phyloP scores from a whole-genome alignment of 2,329 filamentous ascomycete species.

The Neofusicoccum kwambonambiense region DNA sequence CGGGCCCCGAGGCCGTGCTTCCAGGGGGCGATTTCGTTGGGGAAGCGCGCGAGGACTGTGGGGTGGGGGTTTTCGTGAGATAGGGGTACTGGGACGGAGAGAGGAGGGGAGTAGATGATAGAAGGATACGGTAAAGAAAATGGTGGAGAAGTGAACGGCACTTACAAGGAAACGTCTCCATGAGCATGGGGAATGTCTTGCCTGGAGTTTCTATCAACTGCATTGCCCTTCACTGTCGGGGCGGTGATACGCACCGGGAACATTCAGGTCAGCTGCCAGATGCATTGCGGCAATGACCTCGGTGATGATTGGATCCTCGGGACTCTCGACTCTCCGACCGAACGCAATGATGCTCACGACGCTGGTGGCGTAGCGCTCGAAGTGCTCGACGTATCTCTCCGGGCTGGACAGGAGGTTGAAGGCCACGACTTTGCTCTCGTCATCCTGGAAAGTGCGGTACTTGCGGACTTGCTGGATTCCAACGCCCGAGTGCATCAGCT shows the following conservation, averaged over 20 bases:
- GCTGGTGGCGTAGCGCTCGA: conserved; percentile 55
- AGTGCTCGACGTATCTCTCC: conserved; percentile 51
- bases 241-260: conserved; percentile 25
- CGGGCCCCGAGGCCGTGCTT: conserved; percentile 33
- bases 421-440: conserved; percentile 58
- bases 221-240: conserved; percentile 29
- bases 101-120: conserved; percentile 24
- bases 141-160: conserved; percentile 33
- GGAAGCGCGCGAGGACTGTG: conserved; percentile 29
- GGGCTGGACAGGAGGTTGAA: conserved; percentile 48
- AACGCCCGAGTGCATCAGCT: conserved; percentile 36
- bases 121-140: conserved; percentile 18
- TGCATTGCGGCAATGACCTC: conserved; percentile 61
- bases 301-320: conserved; percentile 57
- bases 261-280: conserved; percentile 54
- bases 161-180: conserved; percentile 53
- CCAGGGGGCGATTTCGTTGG: conserved; percentile 32
- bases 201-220: conserved; percentile 53
- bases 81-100: not conserved
- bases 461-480: conserved; percentile 52
- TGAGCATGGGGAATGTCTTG: conserved; percentile 56
- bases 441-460: conserved; percentile 59
- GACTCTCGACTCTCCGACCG: conserved; percentile 52
- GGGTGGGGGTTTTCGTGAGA: conserved; percentile 6
- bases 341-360: conserved; percentile 59